Evolutionary conservation across 371 early-diverging fungal genomes (phyloP).

Genomic region (Haplosporangium sp.): DNA sequence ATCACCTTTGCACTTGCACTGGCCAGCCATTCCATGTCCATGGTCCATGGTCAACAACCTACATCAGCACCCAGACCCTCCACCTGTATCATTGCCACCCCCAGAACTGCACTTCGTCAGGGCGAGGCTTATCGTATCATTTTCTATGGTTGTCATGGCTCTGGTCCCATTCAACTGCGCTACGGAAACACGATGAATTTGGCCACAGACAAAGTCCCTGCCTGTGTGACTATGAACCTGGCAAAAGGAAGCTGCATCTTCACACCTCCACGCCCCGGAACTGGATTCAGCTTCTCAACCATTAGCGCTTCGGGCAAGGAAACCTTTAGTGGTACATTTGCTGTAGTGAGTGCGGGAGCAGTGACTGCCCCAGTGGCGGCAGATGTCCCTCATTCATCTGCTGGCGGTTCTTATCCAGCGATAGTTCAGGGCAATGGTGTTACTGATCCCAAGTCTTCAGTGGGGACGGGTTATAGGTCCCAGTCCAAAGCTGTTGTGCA

Average conservation of each 20-base stretch:
- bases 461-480: not conserved
- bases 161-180: conserved; percentile 12
- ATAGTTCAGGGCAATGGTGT: too few species aligned
- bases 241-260: conserved; percentile 10
- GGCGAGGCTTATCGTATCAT: conserved; percentile 10
- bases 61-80: not conserved
- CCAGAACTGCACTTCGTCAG: not conserved
- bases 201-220: not conserved
- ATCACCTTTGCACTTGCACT: not conserved
- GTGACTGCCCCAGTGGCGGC: not conserved
- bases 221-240: conserved; percentile 15
- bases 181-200: conserved; percentile 8
- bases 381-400: not conserved
- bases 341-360: not conserved
- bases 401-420: too few species aligned
- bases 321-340: conserved; percentile 17
- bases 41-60: not conserved
- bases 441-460: too few species aligned
- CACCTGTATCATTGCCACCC: conserved; percentile 13
- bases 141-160: conserved; percentile 12
- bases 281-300: conserved; percentile 16
- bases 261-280: conserved; percentile 11
- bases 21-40: not conserved
- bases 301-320: conserved; percentile 3
- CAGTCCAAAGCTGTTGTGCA: not conserved